phyloP scores from a whole-genome alignment of 495 filamentous ascomycete species.

The Bacidia rubella region DNA sequence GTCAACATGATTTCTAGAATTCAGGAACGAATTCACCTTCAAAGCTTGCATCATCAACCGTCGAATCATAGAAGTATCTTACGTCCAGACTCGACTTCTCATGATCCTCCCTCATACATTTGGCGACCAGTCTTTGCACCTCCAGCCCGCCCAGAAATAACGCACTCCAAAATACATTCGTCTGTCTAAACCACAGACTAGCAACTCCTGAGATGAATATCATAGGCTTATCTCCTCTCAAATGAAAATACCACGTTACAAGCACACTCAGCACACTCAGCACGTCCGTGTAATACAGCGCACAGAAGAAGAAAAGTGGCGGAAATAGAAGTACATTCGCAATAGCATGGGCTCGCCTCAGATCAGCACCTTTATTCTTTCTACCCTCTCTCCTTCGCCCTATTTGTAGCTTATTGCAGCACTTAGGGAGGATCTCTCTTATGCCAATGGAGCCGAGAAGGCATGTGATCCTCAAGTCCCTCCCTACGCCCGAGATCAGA shows the following conservation, averaged over 20 bases:
- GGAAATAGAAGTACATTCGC: constrained; percentile 81
- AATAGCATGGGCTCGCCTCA: constrained; percentile 41
- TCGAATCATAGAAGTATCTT: constrained; percentile 45
- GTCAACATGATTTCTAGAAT: not conserved
- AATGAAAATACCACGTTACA: constrained; percentile 48
- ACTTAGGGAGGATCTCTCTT: not conserved
- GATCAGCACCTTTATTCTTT: constrained; percentile 1
- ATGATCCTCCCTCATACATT: too few relatives aligned
- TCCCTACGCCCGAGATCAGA: not conserved
- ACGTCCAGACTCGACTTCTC: constrained; percentile 30
- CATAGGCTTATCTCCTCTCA: constrained; percentile 21
- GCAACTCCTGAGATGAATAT: constrained; percentile 35
- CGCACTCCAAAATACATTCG: constrained; percentile 92
- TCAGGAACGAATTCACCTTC: constrained; percentile 32
- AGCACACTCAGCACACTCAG: constrained; percentile 46
- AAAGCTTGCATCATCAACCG: constrained; percentile 38
- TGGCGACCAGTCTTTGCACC: constrained; percentile 20
- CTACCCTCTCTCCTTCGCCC: too few relatives aligned
- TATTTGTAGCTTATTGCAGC: not conserved
- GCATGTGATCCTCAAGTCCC: not conserved
- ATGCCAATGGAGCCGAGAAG: not conserved
- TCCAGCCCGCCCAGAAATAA: constrained; percentile 72
- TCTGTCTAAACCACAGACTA: constrained; percentile 71
- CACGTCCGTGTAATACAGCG: constrained; percentile 88
- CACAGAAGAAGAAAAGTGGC: constrained; percentile 87